Conservation (phyloP, 140 eudicot genomes). For the Flaveria floridana region DNA sequence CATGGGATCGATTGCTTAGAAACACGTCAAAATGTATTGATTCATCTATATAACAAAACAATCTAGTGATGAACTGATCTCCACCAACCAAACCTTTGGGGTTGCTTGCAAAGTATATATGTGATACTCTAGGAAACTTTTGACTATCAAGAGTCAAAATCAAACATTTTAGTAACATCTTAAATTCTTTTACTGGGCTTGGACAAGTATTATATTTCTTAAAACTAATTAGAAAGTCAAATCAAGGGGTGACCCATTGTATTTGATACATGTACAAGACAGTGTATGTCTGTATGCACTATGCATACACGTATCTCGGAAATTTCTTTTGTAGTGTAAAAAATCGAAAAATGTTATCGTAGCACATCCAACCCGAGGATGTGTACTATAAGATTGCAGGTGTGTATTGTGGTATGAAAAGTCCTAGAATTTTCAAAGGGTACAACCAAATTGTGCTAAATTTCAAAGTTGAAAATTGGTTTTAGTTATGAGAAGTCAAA, state of each 20-base stretch:
- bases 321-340: not conserved
- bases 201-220: not conserved
- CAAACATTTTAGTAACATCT: not conserved
- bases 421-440: not conserved
- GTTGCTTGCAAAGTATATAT: conserved; percentile 38
- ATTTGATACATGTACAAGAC: not conserved
- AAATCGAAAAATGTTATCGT: not conserved
- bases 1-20: conserved; percentile 28
- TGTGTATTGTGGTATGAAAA: conserved; percentile 4
- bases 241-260: not conserved
- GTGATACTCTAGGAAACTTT: conserved; percentile 27
- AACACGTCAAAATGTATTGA: conserved; percentile 24
- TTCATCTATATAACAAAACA: conserved; percentile 21
- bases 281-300: not conserved
- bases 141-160: conserved; percentile 27
- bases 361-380: not conserved
- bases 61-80: conserved; percentile 12
- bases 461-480: not conserved
- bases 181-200: not conserved
- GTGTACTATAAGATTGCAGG: not conserved
- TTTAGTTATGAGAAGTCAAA: conserved; percentile 4
- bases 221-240: not conserved
- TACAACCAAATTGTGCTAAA: conserved; percentile 9
- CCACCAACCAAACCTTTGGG: conserved; percentile 37
- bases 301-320: not conserved